phyloP scores from a whole-genome alignment of 2,329 filamentous ascomycete genomes.

The Bipolaris victoriae region DNA sequence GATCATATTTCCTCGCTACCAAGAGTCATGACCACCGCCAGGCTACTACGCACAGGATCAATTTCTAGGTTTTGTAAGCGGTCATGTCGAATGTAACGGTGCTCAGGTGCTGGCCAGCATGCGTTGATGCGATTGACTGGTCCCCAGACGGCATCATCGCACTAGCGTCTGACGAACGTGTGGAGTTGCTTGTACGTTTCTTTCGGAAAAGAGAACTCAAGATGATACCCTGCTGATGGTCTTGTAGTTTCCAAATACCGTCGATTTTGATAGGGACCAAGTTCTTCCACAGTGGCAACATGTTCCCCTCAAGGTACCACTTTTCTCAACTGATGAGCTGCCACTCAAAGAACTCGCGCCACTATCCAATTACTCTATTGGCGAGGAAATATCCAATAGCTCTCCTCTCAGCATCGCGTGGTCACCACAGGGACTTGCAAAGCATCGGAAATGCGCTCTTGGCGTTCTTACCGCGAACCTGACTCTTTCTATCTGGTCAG shows the following conservation, averaged over 20 bases:
- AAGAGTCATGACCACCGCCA: conserved; percentile 11
- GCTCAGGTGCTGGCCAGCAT: conserved; percentile 57
- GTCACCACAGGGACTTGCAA: conserved; percentile 63
- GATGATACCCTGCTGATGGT: conserved; percentile 6
- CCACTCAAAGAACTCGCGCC: conserved; percentile 54
- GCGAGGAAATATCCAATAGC: conserved; percentile 64
- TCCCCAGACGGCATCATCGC: conserved; percentile 65
- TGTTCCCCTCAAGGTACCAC: conserved; percentile 55
- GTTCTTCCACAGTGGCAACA: conserved; percentile 46
- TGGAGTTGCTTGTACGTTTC: conserved; percentile 58
- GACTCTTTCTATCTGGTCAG: conserved; percentile 63
- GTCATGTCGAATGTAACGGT: conserved; percentile 46
- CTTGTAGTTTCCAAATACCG: conserved; percentile 43
- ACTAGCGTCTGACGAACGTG: conserved; percentile 61
- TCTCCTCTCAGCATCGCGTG: conserved; percentile 59
- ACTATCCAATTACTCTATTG: conserved; percentile 59
- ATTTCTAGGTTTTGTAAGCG: conserved; percentile 3
- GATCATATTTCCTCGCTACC: not conserved
- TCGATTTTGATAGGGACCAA: conserved; percentile 35
- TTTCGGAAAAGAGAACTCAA: not conserved
- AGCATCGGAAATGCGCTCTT: conserved; percentile 60
- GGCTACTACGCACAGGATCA: not conserved
- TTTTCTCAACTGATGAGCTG: conserved; percentile 59
- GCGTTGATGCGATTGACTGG: conserved; percentile 62
- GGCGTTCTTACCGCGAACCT: conserved; percentile 64